Base-by-base conservation (phyloP, 306 rosid species). In the Ormosia emarginata region DNA sequence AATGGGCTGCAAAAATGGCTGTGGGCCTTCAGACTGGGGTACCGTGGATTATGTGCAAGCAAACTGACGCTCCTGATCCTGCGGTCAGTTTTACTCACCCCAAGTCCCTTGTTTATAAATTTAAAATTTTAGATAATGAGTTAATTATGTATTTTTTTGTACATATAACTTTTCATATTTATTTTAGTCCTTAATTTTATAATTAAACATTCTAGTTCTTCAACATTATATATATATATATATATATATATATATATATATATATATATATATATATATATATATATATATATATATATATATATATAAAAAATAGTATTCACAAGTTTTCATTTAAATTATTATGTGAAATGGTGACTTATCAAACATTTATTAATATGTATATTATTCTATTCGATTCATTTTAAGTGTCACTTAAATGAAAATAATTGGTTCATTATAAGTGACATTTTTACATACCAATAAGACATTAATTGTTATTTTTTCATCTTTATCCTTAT, bases 11-110 rank as follows among this genome's bases (percentile, higher is more conserved):
- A 34, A 74, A 88, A 24, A 91, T 94, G 97, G 92, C 90, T 0
- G 95, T 89, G 39, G 86, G 83, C 73, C 95, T 94, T 68, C 56
- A 85, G 2, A 94, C 94, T 4, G 93, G 95, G 0, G 94, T 86
- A 0, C 94, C 95, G 0, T 91, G 95, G 97, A 10, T 87, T n/a
- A 94, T 94, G 98, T 94, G 98, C 92, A 90, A 92, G 85, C 92
- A 94, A 79, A 67, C 75, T 1, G 98, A 92, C 36, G 98, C 98
- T 68, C 97, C 97, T 41, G 90, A 90, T 81, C 97, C 98, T 0
- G 87, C 92, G 86, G 96, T 93, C 8, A 61, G 91, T 80, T 46
- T 13, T 29, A 15, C 37, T 74, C 17, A 55, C 10, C 56, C 61
- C 47, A 63, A 3, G 0, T 2, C 1, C 5, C 33, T 33, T 50